Base-by-base conservation (phyloP, 148 eudicot species). In the Cornus kousa region DNA sequence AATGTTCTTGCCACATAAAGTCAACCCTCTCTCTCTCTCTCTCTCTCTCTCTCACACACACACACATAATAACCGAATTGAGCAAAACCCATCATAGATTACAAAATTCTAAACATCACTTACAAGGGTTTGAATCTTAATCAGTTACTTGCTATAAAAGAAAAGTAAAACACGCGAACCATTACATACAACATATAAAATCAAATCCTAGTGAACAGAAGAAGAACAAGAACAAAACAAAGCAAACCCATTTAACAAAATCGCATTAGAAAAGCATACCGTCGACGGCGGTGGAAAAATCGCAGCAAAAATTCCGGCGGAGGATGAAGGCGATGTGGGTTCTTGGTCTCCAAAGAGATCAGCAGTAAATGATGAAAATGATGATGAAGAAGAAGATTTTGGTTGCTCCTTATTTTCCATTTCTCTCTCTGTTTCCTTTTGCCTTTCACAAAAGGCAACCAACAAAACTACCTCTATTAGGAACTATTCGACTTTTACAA, bases 281-380 rank as follows among this genome's bases (percentile, higher is more conserved):
- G n/a, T 57, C 1, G 82, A 67, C 55, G 78, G 80, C 0, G 72
- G 82, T n/a, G 83, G 78, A 35, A 83, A 80, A 59, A 83, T 64
- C 2, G 83, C 70, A 7, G 80, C 75, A 22, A 83, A 83, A 40
- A 22, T 70, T 35, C 80, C 82, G 0, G 77, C 13, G 2, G 83
- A 68, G 0, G 80, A 70, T 2, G 82, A 55, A 0, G 77, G 70
- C 43, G 32, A 14, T 11, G 70, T 7, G 7, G 76, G 40, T 64
- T 69, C 80, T 39, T n/a, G 66, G 40, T 57, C 67, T 17, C 86
- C 86, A 40, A 79, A 83, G 48, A 83, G 68, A 6, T 83, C 82
- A 23, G 74, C 40, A 20, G 80, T 17, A 59, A 80, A 76, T 66
- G 86, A 80, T 32, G 80, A 75, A 28, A 28, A 28, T 28, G 28